These are phyloP conservation scores for Debaryomyces singareniensis DNA, from an alignment of 1,139 yeast genomes.

Conservation along the genomic window DNA sequence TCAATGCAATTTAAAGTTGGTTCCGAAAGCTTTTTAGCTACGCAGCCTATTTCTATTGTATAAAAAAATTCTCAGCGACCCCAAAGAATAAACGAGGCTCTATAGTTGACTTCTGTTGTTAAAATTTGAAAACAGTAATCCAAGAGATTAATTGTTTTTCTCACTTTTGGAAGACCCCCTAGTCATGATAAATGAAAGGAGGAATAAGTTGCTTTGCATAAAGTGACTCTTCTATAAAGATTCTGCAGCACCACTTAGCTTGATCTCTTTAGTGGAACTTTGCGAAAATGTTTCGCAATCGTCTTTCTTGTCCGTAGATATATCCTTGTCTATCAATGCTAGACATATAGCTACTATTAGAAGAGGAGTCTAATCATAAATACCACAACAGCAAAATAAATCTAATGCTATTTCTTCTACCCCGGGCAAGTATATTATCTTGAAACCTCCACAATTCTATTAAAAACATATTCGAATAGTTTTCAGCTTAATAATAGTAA, in stretches of 20 bases:
- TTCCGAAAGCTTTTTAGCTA: neutral
- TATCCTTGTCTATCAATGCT: neutral
- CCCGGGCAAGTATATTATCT: too few species aligned
- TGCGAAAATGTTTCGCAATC: neutral
- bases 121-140: neutral
- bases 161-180: neutral
- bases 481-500: neutral
- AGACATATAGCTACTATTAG: neutral
- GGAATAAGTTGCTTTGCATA: neutral
- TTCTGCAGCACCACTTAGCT: neutral
- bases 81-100: neutral
- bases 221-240: neutral
- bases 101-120: neutral
- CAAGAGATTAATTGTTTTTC: neutral
- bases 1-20: neutral
- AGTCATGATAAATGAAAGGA: neutral
- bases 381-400: neutral
- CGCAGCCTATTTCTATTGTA: neutral
- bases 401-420: neutral
- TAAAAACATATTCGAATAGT: neutral
- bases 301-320: neutral
- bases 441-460: neutral
- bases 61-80: slow-evolving; percentile 1
- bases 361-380: neutral
- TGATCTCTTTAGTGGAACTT: neutral